A percentile compares a stretch with the other conserved stretches of the same genome.
Evolutionary conservation across 2,329 filamentous ascomycete species (phyloP).

Genomic region (Phialophora tarda): DNA sequence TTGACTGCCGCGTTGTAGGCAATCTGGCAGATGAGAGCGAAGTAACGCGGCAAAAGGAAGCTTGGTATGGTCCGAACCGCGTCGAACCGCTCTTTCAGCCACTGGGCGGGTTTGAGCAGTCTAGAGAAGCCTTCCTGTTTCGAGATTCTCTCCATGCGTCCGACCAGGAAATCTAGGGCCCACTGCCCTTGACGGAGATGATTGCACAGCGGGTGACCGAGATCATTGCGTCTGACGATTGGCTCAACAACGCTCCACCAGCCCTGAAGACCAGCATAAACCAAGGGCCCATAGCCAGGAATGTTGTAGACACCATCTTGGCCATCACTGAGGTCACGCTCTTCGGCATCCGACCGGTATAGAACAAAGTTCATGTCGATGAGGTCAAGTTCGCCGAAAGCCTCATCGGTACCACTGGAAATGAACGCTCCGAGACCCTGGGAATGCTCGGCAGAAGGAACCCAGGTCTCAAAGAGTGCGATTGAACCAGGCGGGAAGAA

Average conservation of each 20-base stretch:
- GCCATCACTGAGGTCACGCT: conserved; percentile 76
- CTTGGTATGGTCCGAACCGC: conserved; percentile 83
- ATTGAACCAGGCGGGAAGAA: conserved; percentile 93
- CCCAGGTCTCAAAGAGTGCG: conserved; percentile 94
- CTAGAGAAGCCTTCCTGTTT: conserved; percentile 65
- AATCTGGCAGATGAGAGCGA: conserved; percentile 84
- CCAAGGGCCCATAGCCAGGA: conserved; percentile 79
- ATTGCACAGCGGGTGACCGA: conserved; percentile 91
- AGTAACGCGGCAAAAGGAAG: conserved; percentile 91
- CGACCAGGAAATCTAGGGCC: conserved; percentile 86
- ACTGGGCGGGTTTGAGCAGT: conserved; percentile 70
- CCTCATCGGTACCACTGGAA: conserved; percentile 77
- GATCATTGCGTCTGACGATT: conserved; percentile 84
- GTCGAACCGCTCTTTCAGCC: conserved; percentile 84
- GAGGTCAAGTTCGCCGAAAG: conserved; percentile 75
- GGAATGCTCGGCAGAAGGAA: conserved; percentile 83
- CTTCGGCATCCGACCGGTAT: conserved; percentile 91
- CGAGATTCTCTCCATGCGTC: conserved; percentile 75
- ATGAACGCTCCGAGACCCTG: conserved; percentile 84
- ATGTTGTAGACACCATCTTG: conserved; percentile 88
- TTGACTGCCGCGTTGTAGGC: conserved; percentile 85
- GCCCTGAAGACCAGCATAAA: conserved; percentile 96
- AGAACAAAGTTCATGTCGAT: conserved; percentile 89
- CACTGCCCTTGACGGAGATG: conserved; percentile 90
- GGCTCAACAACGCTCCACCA: conserved; percentile 94